Percentiles rank a stretch among this genome's conserved stretches.
Evolutionary conservation across 331 rosid species (phyloP).

Genomic region (Cucumis variabilis): DNA sequence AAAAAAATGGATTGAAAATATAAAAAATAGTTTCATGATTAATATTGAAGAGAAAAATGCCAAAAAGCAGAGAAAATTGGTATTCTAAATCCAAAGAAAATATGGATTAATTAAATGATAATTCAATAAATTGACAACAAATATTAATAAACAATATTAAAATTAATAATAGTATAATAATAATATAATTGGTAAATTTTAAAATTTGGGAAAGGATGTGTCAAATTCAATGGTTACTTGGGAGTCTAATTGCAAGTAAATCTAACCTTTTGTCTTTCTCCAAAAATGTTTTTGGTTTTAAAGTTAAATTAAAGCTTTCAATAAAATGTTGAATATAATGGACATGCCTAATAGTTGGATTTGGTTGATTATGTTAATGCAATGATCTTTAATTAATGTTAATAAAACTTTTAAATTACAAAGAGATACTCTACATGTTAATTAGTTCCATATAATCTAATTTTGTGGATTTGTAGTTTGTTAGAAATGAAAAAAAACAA

Average conservation of each 20-base stretch:
- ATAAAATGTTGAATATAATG: background rate
- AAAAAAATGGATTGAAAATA: background rate
- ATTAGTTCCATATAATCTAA: no score
- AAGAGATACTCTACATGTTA: no score
- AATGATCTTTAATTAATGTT: background rate
- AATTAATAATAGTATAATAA: no score
- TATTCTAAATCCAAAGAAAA: background rate
- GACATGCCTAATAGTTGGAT: background rate
- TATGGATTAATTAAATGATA: background rate
- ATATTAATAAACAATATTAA: no score
- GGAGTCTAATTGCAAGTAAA: background rate
- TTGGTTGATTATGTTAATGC: background rate
- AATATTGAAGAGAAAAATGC: background rate
- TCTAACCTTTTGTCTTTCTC: background rate
- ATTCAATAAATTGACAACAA: background rate
- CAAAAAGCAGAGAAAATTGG: background rate
- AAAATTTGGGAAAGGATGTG: background rate
- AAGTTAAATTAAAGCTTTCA: background rate
- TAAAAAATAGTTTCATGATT: background rate
- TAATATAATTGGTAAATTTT: no score
- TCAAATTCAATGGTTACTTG: constrained; percentile 17
- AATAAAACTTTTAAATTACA: no score
- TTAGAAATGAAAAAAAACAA: no score
- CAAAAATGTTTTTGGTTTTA: background rate
- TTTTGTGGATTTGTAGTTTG: no score